Evolutionary conservation across 371 early-diverging fungal genomes (phyloP).

Genomic region (Rhizomucor pusillus): DNA sequence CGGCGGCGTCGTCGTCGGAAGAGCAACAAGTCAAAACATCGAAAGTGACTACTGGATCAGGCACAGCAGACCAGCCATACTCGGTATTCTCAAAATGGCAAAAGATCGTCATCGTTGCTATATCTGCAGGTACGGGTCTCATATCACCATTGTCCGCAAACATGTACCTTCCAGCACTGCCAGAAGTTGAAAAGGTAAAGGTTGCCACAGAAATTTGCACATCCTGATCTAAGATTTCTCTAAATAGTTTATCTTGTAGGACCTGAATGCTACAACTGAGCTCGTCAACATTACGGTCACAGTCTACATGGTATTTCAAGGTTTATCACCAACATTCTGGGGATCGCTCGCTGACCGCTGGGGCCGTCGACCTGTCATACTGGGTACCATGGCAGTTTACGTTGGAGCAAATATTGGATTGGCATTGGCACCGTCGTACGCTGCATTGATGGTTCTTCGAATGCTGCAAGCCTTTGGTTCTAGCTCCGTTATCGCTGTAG

Average conservation of each 20-base stretch:
- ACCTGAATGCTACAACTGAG: conserved; percentile 15
- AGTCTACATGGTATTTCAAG: conserved; percentile 31
- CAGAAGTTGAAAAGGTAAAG: conserved; percentile 12
- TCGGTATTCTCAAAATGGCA: conserved; percentile 4
- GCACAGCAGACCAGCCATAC: no score
- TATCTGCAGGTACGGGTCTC: conserved; percentile 6
- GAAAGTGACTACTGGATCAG: no score
- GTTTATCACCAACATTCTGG: conserved; percentile 49
- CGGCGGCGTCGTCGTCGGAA: no score
- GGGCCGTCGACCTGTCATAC: conserved; percentile 61
- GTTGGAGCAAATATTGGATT: conserved; percentile 56
- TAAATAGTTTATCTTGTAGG: conserved; percentile 7
- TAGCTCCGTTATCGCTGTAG: conserved; percentile 61
- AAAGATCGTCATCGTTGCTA: not conserved
- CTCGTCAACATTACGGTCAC: conserved; percentile 28
- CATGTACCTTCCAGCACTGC: conserved; percentile 21
- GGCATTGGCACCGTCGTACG: conserved; percentile 44
- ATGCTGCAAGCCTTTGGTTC: conserved; percentile 62
- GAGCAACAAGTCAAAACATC: no score
- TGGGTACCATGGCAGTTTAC: conserved; percentile 52
- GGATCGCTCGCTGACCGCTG: conserved; percentile 57
- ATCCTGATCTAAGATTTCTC: no score
- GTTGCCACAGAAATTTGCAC: not conserved
- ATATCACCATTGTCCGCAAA: conserved; percentile 20
- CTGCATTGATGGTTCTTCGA: conserved; percentile 52